Conservation (phyloP, 2,329 filamentous ascomycete genomes). For the Cordyceps farinosa region DNA sequence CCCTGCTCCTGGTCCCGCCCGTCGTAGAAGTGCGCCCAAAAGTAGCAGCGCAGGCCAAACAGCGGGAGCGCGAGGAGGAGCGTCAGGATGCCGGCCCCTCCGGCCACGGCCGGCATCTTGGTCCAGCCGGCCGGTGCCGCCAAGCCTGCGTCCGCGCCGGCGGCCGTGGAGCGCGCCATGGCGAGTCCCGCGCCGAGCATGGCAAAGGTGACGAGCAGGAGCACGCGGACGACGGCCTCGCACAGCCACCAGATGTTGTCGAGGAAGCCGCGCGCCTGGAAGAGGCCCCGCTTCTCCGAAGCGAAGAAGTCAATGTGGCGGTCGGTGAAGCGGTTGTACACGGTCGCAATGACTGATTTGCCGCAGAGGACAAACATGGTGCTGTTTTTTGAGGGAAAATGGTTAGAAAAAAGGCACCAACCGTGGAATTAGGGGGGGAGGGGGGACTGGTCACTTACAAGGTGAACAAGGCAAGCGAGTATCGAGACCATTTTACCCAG, state of each 20-base stretch:
- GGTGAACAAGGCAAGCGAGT: slow-evolving; percentile 7
- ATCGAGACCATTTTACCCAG: slow-evolving; percentile 11
- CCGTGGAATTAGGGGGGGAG: neutral
- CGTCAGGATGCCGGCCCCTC: neutral
- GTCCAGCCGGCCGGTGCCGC: slow-evolving; percentile 1
- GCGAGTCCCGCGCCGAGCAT: slow-evolving; percentile 7
- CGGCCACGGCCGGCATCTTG: neutral
- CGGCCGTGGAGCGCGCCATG: neutral
- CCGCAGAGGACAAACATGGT: slow-evolving; percentile 4
- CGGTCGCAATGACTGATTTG: neutral
- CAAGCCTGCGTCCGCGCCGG: no score
- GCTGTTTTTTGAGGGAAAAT: neutral
- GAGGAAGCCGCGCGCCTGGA: slow-evolving; percentile 8
- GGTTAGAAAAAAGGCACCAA: neutral
- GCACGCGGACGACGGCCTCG: slow-evolving; percentile 8
- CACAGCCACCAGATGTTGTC: slow-evolving; percentile 7
- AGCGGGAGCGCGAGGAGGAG: neutral
- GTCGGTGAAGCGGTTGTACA: slow-evolving; percentile 14
- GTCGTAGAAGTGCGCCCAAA: slow-evolving; percentile 10
- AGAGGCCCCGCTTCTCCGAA: slow-evolving; percentile 1
- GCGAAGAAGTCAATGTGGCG: slow-evolving; percentile 12
- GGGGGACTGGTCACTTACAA: neutral
- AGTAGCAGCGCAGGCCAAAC: slow-evolving; percentile 13
- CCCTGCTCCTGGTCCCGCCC: neutral
- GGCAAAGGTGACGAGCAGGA: neutral